These are phyloP conservation scores for Aspergillus novofumigatus DNA, from an alignment of 2,329 filamentous ascomycete genomes.

Conservation along the genomic window DNA sequence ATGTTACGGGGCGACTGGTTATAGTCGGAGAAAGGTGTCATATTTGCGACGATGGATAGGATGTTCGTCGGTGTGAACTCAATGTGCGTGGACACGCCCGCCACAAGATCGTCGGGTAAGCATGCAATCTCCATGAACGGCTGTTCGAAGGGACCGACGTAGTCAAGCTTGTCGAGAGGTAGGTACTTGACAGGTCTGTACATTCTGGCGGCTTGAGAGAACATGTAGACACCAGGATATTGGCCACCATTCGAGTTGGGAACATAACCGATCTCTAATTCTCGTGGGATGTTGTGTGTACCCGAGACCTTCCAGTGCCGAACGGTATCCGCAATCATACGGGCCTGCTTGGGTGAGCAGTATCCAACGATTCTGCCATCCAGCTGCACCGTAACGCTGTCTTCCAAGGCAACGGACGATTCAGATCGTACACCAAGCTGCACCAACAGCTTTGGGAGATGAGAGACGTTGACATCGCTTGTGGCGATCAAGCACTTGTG, in stretches of 20 bases:
- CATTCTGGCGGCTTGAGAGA: conserved; percentile 81
- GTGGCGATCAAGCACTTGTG: conserved; percentile 94
- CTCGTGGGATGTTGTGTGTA: conserved; percentile 69
- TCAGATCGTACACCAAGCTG: conserved; percentile 74
- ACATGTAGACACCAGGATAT: conserved; percentile 93
- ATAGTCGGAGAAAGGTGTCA: conserved; percentile 98
- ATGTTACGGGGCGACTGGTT: conserved; percentile 99
- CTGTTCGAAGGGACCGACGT: conserved; percentile 89
- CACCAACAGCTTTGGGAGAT: conserved; percentile 67
- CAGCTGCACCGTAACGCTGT: conserved; percentile 84
- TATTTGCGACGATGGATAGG: conserved; percentile 93
- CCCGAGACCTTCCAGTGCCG: conserved; percentile 95
- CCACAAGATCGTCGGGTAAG: conserved; percentile 77
- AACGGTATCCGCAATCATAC: conserved; percentile 76
- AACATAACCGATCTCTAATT: conserved; percentile 89
- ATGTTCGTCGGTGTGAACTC: conserved; percentile 95
- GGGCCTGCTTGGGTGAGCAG: conserved; percentile 79
- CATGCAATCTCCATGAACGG: conserved; percentile 98
- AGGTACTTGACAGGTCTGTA: conserved; percentile 89
- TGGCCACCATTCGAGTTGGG: conserved; percentile 86
- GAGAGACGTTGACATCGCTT: conserved; percentile 65
- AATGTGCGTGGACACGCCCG: conserved; percentile 88
- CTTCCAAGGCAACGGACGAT: conserved; percentile 73
- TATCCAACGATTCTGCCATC: conserved; percentile 88
- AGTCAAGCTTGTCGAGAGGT: conserved; percentile 78